phyloP scores from a whole-genome alignment of 2,329 filamentous ascomycete species.

The Pyricularia sp. region DNA sequence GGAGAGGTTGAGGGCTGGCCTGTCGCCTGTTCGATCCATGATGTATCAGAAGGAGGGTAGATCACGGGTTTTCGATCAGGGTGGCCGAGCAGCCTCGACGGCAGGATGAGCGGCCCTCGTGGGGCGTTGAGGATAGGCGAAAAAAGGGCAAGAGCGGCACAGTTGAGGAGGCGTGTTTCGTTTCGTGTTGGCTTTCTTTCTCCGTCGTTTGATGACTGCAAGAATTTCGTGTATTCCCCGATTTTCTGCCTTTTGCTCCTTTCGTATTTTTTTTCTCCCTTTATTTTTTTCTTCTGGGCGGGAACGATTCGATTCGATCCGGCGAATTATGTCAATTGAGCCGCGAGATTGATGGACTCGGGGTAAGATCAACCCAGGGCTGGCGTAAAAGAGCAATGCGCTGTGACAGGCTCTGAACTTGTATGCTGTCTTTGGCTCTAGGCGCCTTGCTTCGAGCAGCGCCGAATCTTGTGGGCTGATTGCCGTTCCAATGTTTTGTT shows the following conservation, averaged over 20 bases:
- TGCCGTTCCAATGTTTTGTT: neutral
- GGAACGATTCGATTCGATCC: neutral
- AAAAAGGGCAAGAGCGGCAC: neutral
- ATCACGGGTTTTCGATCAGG: neutral
- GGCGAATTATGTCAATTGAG: slow-evolving; percentile 6
- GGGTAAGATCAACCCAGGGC: neutral
- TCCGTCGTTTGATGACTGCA: neutral
- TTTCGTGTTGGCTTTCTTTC: neutral
- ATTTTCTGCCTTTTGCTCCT: too few relatives aligned
- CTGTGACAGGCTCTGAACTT: neutral
- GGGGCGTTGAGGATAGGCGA: neutral
- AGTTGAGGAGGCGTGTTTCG: neutral
- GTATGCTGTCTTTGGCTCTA: neutral
- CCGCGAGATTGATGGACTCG: neutral
- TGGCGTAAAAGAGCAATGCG: neutral
- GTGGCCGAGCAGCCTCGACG: neutral
- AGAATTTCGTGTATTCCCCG: neutral
- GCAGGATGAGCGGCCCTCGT: neutral
- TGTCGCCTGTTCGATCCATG: slow-evolving; percentile 10
- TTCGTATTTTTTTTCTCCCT: neutral
- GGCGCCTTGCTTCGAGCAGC: neutral
- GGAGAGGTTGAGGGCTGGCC: slow-evolving; percentile 4
- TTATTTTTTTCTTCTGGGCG: too few relatives aligned
- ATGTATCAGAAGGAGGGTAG: neutral
- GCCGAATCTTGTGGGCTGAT: neutral